phyloP scores from a whole-genome alignment of 2,329 filamentous ascomycete genomes.

The Fusarium agapanthi region DNA sequence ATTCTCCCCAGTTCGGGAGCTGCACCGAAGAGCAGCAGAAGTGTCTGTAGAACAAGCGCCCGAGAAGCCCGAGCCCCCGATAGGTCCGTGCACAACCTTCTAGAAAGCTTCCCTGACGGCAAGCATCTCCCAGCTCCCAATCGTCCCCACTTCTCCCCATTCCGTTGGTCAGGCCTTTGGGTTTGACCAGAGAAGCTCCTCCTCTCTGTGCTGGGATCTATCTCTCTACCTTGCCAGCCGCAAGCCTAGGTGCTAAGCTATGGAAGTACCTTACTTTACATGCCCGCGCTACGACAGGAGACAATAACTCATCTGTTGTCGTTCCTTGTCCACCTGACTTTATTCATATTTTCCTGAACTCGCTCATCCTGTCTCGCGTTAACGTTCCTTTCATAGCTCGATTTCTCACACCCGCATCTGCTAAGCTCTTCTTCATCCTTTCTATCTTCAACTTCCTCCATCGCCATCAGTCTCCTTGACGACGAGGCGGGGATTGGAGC shows the following conservation, averaged over 20 bases:
- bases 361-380: not conserved
- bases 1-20: constrained; percentile 38
- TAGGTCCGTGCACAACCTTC: constrained; percentile 40
- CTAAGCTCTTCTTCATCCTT: not conserved
- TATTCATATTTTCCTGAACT: not conserved
- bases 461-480: constrained; percentile 9
- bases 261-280: not conserved
- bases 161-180: constrained; percentile 26
- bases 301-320: constrained; percentile 11
- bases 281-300: not conserved
- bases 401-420: not conserved
- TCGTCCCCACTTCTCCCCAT: constrained; percentile 35
- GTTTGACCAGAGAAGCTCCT: constrained; percentile 10
- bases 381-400: not conserved
- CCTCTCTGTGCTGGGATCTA: constrained; percentile 13
- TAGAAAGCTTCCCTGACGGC: constrained; percentile 45
- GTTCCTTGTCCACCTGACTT: constrained; percentile 6
- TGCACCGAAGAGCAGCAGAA: constrained; percentile 42
- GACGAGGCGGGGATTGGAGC: constrained; percentile 32
- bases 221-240: not conserved
- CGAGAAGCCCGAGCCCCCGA: constrained; percentile 17
- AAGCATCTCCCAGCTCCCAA: constrained; percentile 30
- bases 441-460: constrained; percentile 1
- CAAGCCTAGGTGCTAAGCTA: not conserved
- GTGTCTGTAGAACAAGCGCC: constrained; percentile 39